A percentile compares a stretch with the other conserved stretches of the same genome.
phyloP scores from a whole-genome alignment of 1,284 basidiomycete genomes.

The Chalciporus sp. region DNA sequence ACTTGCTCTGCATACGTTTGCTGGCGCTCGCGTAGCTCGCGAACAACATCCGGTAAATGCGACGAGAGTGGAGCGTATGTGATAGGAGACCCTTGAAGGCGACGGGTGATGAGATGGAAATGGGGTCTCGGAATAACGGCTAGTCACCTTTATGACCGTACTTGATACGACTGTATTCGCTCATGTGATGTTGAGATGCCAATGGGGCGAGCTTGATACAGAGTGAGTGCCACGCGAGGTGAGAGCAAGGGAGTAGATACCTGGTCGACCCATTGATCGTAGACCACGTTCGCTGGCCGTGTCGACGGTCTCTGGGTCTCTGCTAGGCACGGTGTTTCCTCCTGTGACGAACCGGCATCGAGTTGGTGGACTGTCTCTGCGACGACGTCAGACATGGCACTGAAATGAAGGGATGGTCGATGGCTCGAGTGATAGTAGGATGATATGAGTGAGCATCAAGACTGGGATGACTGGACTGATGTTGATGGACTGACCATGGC shows the following conservation, averaged over 20 bases:
- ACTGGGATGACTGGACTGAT: not conserved
- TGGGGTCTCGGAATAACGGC: not conserved
- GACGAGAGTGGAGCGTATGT: conserved; percentile 74
- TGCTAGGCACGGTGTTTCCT: not conserved
- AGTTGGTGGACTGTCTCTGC: not conserved
- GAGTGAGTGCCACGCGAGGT: conserved; percentile 7
- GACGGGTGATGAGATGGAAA: not conserved
- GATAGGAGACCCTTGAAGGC: conserved; percentile 50
- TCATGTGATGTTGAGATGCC: conserved; percentile 80
- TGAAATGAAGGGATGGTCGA: not conserved
- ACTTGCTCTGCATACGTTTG: conserved; percentile 42
- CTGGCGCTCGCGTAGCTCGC: conserved; percentile 64
- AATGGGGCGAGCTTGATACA: conserved; percentile 51
- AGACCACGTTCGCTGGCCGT: not conserved
- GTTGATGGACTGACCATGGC: not conserved
- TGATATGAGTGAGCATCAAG: not conserved
- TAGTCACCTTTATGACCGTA: conserved; percentile 65
- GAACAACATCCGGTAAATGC: conserved; percentile 65
- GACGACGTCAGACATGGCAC: not conserved
- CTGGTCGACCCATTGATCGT: conserved; percentile 22
- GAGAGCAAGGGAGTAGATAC: conserved; percentile 4
- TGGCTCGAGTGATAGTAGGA: too few relatives aligned
- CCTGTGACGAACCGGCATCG: not conserved
- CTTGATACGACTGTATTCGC: conserved; percentile 80
- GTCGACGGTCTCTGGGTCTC: not conserved